phyloP scores from a whole-genome alignment of 306 rosid species.

The Trichosanthes truncata region DNA sequence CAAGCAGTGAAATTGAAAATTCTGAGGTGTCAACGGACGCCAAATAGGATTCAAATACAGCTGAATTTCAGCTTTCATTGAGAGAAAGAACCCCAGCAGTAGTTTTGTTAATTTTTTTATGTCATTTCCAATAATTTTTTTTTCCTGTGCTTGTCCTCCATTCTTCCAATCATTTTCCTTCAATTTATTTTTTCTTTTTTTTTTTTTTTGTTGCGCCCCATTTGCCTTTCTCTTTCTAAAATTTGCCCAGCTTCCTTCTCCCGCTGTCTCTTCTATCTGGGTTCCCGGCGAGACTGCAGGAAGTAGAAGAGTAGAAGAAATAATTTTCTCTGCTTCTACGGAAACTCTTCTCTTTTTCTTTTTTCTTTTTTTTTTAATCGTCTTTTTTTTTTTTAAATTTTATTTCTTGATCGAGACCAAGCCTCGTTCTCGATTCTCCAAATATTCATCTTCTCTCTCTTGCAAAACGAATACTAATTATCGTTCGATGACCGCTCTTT shows the following conservation, averaged over 20 bases:
- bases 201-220: neutral
- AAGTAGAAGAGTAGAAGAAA: conserved; percentile 85
- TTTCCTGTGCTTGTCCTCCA: conserved; percentile 23
- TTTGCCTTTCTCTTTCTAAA: conserved; percentile 18
- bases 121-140: neutral
- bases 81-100: neutral
- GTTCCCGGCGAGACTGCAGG: conserved; percentile 76
- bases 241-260: neutral
- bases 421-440: conserved; percentile 12
- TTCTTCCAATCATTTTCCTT: conserved; percentile 68
- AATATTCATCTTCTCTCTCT: conserved; percentile 21
- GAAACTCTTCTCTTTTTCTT: conserved; percentile 33
- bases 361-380: neutral
- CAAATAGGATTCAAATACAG: conserved; percentile 4
- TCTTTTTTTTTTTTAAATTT: neutral
- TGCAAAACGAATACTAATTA: conserved; percentile 17
- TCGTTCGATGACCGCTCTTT: neutral
- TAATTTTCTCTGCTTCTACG: conserved; percentile 84
- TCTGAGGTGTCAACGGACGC: conserved; percentile 1
- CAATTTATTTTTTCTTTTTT: neutral
- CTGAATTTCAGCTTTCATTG: neutral
- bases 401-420: conserved; percentile 28
- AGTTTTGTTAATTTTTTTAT: neutral
- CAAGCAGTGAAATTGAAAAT: neutral
- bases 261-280: conserved; percentile 25